Evolutionary conservation across 2,329 filamentous ascomycete genomes (phyloP).

Genomic region (Fusarium buxicola): DNA sequence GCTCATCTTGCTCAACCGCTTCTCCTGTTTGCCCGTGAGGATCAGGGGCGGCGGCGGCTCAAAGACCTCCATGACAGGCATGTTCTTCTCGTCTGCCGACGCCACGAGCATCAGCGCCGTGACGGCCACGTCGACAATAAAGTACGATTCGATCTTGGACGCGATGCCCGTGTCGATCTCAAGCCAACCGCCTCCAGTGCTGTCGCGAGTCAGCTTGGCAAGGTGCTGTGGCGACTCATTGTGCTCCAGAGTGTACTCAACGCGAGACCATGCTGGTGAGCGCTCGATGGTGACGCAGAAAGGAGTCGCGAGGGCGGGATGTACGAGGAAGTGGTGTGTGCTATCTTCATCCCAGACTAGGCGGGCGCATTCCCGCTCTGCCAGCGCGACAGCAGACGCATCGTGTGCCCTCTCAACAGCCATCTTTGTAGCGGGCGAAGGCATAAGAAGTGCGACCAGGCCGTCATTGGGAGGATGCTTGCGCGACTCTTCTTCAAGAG

Average conservation of each 20-base stretch:
- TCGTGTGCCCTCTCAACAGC: conserved; percentile 71
- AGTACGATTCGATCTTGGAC: conserved; percentile 69
- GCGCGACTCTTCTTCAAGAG: conserved; percentile 66
- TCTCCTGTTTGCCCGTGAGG: conserved; percentile 41
- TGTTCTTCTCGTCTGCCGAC: conserved; percentile 65
- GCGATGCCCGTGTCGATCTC: conserved; percentile 72
- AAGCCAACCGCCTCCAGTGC: conserved; percentile 68
- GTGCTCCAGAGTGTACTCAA: conserved; percentile 74
- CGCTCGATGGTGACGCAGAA: conserved; percentile 71
- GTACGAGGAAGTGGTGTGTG: conserved; percentile 69
- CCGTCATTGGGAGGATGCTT: conserved; percentile 69
- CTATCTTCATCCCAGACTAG: conserved; percentile 78
- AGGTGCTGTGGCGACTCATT: conserved; percentile 70
- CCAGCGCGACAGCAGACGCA: conserved; percentile 68
- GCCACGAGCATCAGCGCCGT: conserved; percentile 70
- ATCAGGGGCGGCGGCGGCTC: conserved; percentile 64
- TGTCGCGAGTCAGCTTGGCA: conserved; percentile 70
- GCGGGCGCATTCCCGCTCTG: conserved; percentile 75
- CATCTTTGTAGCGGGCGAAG: conserved; percentile 71
- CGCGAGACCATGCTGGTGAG: conserved; percentile 68
- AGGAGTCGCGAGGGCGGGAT: conserved; percentile 71
- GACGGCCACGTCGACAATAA: conserved; percentile 71
- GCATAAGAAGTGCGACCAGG: conserved; percentile 76
- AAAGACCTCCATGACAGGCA: conserved; percentile 61
- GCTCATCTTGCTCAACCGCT: conserved; percentile 48